Conservation (phyloP, 352 stramenopile species). For the Globisporangium radiosum region DNA sequence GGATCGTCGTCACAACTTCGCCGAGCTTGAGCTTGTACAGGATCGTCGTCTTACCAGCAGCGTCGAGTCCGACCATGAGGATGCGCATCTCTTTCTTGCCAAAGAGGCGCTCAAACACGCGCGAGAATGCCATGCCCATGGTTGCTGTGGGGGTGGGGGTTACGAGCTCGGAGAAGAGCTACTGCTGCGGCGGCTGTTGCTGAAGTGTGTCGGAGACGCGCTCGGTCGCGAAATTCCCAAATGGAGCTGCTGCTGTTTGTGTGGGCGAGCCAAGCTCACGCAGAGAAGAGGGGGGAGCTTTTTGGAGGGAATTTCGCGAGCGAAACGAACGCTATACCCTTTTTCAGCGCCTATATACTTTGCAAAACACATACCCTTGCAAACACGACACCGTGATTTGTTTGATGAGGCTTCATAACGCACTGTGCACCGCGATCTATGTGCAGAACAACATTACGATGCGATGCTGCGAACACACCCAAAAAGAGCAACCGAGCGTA, state of each 20-base stretch:
- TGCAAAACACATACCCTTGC: not conserved
- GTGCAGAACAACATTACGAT: not conserved
- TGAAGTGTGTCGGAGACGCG: conserved; percentile 2
- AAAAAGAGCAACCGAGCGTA: not conserved
- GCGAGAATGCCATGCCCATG: conserved; percentile 98
- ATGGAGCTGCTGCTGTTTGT: conserved; percentile 17
- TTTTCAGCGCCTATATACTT: not conserved
- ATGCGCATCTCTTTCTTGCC: conserved; percentile 99
- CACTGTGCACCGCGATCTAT: not conserved
- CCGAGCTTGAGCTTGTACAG: conserved; percentile 92
- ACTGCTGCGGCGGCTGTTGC: not conserved
- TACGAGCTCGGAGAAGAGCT: not conserved
- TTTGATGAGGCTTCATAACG: too few relatives aligned
- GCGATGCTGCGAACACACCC: not conserved
- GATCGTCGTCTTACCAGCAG: conserved; percentile 99
- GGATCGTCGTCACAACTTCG: conserved; percentile 99
- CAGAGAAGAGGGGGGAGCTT: too few relatives aligned
- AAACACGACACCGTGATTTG: not conserved
- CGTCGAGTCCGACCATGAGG: conserved; percentile 99
- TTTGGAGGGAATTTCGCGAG: too few relatives aligned
- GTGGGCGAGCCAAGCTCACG: too few relatives aligned
- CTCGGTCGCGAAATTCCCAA: conserved; percentile 35
- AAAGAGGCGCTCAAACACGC: conserved; percentile 97
- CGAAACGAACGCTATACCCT: too few relatives aligned
- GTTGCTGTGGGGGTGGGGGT: conserved; percentile 24